Base-by-base conservation (phyloP, 345 rosid species). In the Viola odorata region DNA sequence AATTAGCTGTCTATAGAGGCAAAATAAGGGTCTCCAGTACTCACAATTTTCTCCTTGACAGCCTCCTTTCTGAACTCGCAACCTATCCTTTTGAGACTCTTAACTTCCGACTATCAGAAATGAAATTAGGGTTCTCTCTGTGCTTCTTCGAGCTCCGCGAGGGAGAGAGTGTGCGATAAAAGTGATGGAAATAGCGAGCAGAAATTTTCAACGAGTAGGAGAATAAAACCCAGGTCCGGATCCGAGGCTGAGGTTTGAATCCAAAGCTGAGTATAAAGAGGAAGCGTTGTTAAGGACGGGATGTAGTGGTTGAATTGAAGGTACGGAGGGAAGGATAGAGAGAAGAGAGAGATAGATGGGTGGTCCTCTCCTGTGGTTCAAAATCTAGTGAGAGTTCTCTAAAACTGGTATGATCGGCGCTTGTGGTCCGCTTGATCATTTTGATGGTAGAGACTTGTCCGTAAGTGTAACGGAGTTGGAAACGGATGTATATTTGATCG, bases 181-280 rank as follows among this genome's bases (percentile, higher is more conserved):
- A 80, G 83, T 45, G 73, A 67, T 79, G 75, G 73, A 81, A 68
- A 71, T 67, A 71, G 75, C 77, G 59, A 55, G 77, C 69, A n/a
- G 77, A 77, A 82, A 80, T 36, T 61, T 82, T 80, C 87, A 75
- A 82, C 91, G 85, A 78, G 73, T 78, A 54, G 80, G 68, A 74
- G 79, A 70, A 69, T 78, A 74, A 74, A 66, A 62, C 55, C 38
- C 61, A 72, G 80, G 78, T 55, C 66, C 73, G 80, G 69, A 45
- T 51, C 63, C 77, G 59, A 49, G 57, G 52, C 61, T 49, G 12
- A 68, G 77, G 78, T 61, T 79, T 69, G 77, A 78, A 44, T 59
- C 77, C 78, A 59, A 54, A 66, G 64, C 75, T 44, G 50, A 7
- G 65, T 53, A 6, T 23, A 59, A 10, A 4, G 1, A 11, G 37